Conservation (phyloP, 1,139 yeast genomes). For the Zygoascus hellenicus region DNA sequence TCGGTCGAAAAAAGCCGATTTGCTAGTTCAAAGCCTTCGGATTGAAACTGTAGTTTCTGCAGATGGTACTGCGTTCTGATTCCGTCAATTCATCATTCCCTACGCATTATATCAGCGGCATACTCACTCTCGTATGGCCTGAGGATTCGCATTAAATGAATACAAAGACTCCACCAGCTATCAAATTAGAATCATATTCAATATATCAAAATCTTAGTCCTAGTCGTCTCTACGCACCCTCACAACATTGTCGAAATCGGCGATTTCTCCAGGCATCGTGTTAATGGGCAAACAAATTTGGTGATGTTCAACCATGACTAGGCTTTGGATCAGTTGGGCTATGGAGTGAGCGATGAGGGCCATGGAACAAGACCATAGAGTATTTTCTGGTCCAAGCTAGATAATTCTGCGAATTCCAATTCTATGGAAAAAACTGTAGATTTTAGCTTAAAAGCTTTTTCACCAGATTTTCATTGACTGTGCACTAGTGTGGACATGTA, state of each 20-base stretch:
- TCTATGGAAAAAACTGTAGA: too few species aligned
- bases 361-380: too few species aligned
- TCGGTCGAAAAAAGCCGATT: conserved; percentile 35
- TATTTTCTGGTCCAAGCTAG: too few species aligned
- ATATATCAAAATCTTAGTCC: neutral
- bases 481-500: too few species aligned
- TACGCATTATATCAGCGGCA: neutral
- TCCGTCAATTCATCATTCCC: conserved; percentile 3
- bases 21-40: conserved; percentile 48
- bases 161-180: conserved; percentile 24
- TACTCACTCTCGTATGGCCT: conserved; percentile 18
- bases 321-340: too few species aligned
- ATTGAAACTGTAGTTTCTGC: conserved; percentile 45
- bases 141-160: conserved; percentile 17
- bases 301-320: too few species aligned
- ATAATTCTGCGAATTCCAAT: too few species aligned
- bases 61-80: conserved; percentile 41
- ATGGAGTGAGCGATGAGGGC: too few species aligned
- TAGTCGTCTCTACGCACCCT: conserved; percentile 7
- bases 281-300: too few species aligned
- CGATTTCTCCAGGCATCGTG: conserved; percentile 9
- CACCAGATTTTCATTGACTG: too few species aligned
- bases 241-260: conserved; percentile 10
- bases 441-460: too few species aligned
- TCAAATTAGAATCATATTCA: conserved; percentile 1